phyloP scores from a whole-genome alignment of 2,329 filamentous ascomycete genomes.

The Macrophomina phaseolina region DNA sequence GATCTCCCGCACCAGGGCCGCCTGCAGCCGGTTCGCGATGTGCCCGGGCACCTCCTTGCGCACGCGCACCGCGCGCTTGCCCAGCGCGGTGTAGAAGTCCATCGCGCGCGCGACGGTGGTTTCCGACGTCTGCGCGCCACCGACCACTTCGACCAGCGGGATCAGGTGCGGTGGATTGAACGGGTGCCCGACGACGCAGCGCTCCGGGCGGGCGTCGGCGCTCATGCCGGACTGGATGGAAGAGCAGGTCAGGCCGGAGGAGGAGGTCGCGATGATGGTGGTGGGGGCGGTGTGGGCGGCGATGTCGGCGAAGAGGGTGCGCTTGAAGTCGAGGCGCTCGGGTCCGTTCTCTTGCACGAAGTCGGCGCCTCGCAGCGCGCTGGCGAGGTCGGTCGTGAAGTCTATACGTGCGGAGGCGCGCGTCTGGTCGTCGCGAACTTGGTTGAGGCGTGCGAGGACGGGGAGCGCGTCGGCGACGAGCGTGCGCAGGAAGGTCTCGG shows the following conservation, averaged over 20 bases:
- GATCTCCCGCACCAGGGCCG: conserved; percentile 32
- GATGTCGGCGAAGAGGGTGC: conserved; percentile 44
- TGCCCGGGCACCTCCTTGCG: conserved; percentile 51
- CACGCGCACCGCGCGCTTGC: conserved; percentile 49
- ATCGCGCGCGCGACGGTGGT: conserved; percentile 38
- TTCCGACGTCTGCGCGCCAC: conserved; percentile 39
- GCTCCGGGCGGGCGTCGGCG: conserved; percentile 35
- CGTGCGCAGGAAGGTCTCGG: conserved; percentile 34
- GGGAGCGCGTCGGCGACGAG: conserved; percentile 31
- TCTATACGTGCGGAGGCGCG: conserved; percentile 26
- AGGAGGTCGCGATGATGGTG: conserved; percentile 49
- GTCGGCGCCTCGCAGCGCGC: conserved; percentile 28
- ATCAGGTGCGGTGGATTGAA: conserved; percentile 58
- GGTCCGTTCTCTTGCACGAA: conserved; percentile 43
- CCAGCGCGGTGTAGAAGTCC: conserved; percentile 48
- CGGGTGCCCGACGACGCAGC: conserved; percentile 54
- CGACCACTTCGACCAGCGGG: conserved; percentile 55
- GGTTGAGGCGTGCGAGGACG: conserved; percentile 28
- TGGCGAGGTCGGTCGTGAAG: conserved; percentile 33
- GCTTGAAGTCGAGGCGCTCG: conserved; percentile 49
- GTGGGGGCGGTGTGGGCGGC: conserved; percentile 37
- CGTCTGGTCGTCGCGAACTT: conserved; percentile 22
- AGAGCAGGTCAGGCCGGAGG: conserved; percentile 46
- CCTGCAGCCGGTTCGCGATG: conserved; percentile 54
- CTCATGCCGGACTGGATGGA: conserved; percentile 36